Conservation (phyloP, 2,329 filamentous ascomycete species). For the Pseudonectria buxi region DNA sequence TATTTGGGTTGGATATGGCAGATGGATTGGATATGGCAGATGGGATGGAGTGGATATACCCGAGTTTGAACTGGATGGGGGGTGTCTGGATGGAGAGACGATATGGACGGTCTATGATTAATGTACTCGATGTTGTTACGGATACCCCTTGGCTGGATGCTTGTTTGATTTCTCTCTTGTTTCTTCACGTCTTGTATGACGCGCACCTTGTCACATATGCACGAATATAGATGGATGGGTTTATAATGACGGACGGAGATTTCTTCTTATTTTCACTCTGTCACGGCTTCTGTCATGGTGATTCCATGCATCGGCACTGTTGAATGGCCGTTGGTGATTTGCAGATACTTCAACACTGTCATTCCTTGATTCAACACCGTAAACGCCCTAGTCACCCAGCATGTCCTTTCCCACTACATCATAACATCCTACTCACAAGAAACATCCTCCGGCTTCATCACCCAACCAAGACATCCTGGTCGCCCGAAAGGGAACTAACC, state of each 20-base stretch:
- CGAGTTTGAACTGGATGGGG: slow-evolving; percentile 1
- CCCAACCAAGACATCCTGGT: slow-evolving; percentile 23
- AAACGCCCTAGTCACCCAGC: too few relatives aligned
- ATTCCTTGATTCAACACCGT: too few relatives aligned
- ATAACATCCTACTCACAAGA: too few relatives aligned
- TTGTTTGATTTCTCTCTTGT: slow-evolving; percentile 8
- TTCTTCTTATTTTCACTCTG: too few relatives aligned
- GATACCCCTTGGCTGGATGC: slow-evolving; percentile 18
- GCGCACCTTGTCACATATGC: slow-evolving; percentile 2
- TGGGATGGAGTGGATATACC: too few relatives aligned
- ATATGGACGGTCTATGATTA: slow-evolving; percentile 9
- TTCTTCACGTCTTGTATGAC: slow-evolving; percentile 1
- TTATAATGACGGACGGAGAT: too few relatives aligned
- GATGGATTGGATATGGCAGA: background rate
- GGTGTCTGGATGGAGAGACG: slow-evolving; percentile 1
- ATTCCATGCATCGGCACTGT: too few relatives aligned
- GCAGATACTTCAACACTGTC: too few relatives aligned
- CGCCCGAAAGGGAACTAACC: slow-evolving; percentile 26
- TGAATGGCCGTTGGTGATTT: too few relatives aligned
- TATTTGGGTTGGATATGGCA: too few relatives aligned
- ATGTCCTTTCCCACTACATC: slow-evolving; percentile 3
- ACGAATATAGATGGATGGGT: background rate
- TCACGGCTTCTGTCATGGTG: too few relatives aligned
- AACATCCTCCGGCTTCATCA: slow-evolving; percentile 1
- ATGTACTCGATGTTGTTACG: slow-evolving; percentile 14